Base-by-base conservation (phyloP, 2,329 filamentous ascomycete genomes). In the Aplosporella prunicola region DNA sequence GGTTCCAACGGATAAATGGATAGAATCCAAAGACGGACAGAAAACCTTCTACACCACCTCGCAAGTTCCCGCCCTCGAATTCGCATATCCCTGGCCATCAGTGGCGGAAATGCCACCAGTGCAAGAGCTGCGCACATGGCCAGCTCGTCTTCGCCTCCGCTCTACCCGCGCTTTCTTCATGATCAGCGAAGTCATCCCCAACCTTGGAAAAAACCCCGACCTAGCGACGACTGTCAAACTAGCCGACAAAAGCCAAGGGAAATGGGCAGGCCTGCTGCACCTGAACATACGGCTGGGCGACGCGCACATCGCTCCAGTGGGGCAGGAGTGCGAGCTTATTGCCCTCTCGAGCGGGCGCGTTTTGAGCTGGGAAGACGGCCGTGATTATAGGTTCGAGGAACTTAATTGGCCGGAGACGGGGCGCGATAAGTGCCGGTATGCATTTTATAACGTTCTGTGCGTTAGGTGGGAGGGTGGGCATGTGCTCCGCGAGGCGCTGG, bases 401-500 rank as follows among this genome's bases (percentile, higher is more conserved):
- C n/a, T n/a, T n/a, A n/a, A n/a, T n/a, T n/a, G n/a, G n/a, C n/a
- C n/a, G n/a, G n/a, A n/a, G n/a, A n/a, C n/a, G n/a, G n/a, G n/a
- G n/a, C n/a, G n/a, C n/a, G 5, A 2, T 8, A 5, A 11, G n/a
- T 7, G 9, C 11, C 5, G 20, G 7, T 44, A 42, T 15, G 14
- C 39, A 17, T 38, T 36, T 24, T 40, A 42, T 20, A 50, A 50
- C 37, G 47, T 51, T 2, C 29, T 52, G 2, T 51, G 50, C 47
- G 38, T 51, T 22, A 43, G 46, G 22, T 43, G 48, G 45, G 28
- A 29, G 5, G 42, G 42, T n/a, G 41, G 41, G 3, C 25, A 50
- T 7, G 49, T 42, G 9, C 47, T 49, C 42, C 30, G 50, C 10
- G 48, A 45, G 28, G 48, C 44, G 5, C 24, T 48, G 29, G 49